A percentile compares a stretch with the other conserved stretches of the same genome.
phyloP scores from a whole-genome alignment of 345 rosid genomes.

The Melaleuca quinquenervia region DNA sequence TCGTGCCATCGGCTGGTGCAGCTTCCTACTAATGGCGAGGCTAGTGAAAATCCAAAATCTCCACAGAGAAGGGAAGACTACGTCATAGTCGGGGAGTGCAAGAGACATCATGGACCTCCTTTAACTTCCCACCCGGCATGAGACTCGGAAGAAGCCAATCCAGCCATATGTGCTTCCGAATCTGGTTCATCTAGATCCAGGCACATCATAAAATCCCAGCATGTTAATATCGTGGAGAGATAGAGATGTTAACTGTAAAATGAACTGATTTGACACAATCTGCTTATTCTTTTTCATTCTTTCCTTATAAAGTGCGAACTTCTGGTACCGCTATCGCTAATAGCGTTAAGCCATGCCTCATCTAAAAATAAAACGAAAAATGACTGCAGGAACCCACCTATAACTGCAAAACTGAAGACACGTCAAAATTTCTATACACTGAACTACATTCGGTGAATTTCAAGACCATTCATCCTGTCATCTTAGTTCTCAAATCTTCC shows the following conservation, averaged over 20 bases:
- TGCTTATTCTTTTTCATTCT: background rate
- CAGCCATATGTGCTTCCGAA: background rate
- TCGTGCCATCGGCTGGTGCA: background rate
- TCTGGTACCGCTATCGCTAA: background rate
- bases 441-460: background rate
- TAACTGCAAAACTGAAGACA: background rate
- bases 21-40: background rate
- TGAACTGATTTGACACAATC: background rate
- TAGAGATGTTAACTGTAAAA: background rate
- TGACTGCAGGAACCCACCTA: background rate
- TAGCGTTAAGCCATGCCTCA: background rate
- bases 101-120: background rate
- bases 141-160: background rate
- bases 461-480: background rate
- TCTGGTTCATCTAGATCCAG: background rate
- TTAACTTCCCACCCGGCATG: background rate
- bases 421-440: background rate
- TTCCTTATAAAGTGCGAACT: background rate
- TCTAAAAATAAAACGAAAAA: background rate
- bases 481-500: background rate
- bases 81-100: background rate
- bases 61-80: background rate
- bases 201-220: background rate
- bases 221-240: background rate
- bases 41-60: background rate